Percentiles rank a stretch among this genome's conserved stretches.
Evolutionary conservation across 768 basidiomycete genomes (phyloP).

Genomic region (Boletus coccyginus): DNA sequence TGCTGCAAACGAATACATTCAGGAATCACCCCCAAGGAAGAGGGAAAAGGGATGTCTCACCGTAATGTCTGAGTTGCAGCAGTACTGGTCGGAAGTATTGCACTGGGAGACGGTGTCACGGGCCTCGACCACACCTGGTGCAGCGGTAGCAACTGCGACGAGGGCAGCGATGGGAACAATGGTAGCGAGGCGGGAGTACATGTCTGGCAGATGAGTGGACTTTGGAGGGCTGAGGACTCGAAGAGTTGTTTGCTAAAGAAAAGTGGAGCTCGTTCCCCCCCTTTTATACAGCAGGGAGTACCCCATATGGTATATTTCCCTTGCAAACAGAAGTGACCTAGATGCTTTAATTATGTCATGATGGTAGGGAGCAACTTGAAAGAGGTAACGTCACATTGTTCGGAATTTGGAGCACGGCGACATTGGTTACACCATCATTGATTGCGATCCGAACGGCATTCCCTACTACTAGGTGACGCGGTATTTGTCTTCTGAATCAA

Average conservation of each 20-base stretch:
- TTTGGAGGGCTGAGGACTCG: not conserved
- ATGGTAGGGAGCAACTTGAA: too few relatives aligned
- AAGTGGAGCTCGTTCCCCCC: not conserved
- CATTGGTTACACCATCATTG: not conserved
- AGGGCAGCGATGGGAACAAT: slow-evolving; percentile 13
- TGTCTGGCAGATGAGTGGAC: not conserved
- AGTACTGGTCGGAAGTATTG: too few relatives aligned
- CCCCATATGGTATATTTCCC: not conserved
- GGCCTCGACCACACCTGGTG: not conserved
- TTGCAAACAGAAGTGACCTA: not conserved
- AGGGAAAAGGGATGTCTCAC: not conserved
- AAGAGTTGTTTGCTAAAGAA: not conserved
- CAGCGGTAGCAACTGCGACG: not conserved
- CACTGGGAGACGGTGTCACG: not conserved
- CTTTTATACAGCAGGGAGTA: not conserved
- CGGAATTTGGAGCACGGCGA: not conserved
- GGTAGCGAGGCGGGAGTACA: slow-evolving; percentile 6
- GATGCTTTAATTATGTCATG: not conserved
- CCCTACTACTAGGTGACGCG: too few relatives aligned
- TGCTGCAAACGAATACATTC: not conserved
- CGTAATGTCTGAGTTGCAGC: too few relatives aligned
- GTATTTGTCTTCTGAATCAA: too few relatives aligned
- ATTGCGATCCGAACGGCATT: not conserved
- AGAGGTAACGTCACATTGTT: not conserved
- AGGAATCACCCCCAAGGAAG: not conserved